A percentile compares a stretch with the other conserved stretches of the same genome.
Conservation (phyloP, 2,329 filamentous ascomycete genomes). For the Claviceps digitariae region DNA sequence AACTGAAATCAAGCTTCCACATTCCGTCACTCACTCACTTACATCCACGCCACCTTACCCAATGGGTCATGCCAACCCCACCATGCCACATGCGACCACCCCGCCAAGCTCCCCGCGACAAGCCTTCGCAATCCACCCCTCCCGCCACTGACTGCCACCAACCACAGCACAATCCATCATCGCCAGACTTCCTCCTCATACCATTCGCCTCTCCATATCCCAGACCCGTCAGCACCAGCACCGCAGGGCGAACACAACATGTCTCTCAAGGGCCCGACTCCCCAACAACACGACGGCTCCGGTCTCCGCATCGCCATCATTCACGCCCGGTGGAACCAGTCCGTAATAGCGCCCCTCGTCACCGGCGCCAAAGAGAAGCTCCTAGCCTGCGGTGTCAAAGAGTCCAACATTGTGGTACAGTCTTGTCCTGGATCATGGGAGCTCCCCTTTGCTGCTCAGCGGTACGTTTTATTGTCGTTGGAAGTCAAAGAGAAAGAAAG, state of each 20-base stretch:
- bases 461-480: constrained; percentile 33
- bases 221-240: background rate
- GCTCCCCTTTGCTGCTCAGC: constrained; percentile 78
- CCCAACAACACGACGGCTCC: constrained; percentile 50
- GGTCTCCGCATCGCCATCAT: constrained; percentile 83
- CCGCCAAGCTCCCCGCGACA: background rate
- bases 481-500: background rate
- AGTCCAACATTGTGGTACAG: constrained; percentile 79
- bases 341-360: constrained; percentile 76
- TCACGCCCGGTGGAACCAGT: constrained; percentile 88
- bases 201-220: background rate
- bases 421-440: constrained; percentile 92
- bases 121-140: background rate
- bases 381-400: constrained; percentile 63
- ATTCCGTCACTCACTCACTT: background rate
- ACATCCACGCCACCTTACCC: background rate
- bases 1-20: too few species aligned
- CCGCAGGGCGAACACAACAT: constrained; percentile 17
- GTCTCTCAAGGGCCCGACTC: constrained; percentile 43
- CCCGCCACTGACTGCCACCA: background rate
- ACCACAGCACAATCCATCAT: background rate
- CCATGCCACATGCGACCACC: too few species aligned
- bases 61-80: too few species aligned
- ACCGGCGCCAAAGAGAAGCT: constrained; percentile 69
- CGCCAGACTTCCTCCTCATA: background rate